These are phyloP conservation scores for Rhododendron kiyosumense DNA, from an alignment of 148 eudicot species.

Conservation along the genomic window DNA sequence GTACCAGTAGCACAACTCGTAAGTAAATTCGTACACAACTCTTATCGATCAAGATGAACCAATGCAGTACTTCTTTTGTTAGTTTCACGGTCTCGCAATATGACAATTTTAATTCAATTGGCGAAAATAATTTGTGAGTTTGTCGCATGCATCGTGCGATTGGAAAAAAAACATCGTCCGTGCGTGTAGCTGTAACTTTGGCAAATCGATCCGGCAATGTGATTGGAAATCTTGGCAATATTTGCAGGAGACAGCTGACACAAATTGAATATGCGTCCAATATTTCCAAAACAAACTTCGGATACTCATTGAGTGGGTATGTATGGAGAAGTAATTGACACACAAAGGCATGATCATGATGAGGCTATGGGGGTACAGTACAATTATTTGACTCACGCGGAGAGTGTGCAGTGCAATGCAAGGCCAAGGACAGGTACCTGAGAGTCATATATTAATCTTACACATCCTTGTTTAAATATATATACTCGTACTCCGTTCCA, in stretches of 20 bases:
- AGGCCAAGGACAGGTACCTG: neutral
- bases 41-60: neutral
- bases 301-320: constrained; percentile 9
- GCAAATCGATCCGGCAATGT: neutral
- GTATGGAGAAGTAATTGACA: neutral
- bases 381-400: constrained; percentile 23
- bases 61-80: neutral
- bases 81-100: neutral
- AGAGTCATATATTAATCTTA: neutral
- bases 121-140: neutral
- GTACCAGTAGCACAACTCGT: no score
- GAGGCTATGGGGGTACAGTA: constrained; percentile 6
- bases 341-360: neutral
- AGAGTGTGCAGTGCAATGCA: constrained; percentile 12
- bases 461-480: neutral
- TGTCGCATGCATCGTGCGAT: neutral
- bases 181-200: neutral
- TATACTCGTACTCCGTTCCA: no score
- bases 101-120: neutral
- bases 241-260: constrained; percentile 9
- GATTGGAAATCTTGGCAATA: neutral
- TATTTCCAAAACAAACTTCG: constrained; percentile 4
- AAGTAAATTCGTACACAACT: neutral
- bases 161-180: neutral
- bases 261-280: neutral